Base-by-base conservation (phyloP, 257 asterid genomes). In the Coffea canephora region DNA sequence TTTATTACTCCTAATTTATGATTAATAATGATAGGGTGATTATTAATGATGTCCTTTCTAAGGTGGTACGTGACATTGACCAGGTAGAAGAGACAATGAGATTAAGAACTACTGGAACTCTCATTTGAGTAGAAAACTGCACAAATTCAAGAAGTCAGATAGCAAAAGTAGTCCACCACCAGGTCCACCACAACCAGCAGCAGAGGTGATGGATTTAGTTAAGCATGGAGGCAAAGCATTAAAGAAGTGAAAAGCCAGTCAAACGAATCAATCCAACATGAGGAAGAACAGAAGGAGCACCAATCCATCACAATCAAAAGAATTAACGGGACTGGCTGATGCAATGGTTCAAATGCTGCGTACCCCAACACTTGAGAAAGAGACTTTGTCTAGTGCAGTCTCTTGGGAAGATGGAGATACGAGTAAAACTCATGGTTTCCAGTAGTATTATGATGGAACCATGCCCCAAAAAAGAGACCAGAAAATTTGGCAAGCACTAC, bases 41-140 rank as follows among this genome's bases (percentile, higher is more conserved):
- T 25, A 12, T 7, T 57, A 48, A 6, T 64, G 16, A 23, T 73
- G 4, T 52, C 15, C 0, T 36, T 31, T 82, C 5, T 77, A 50
- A 92, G 97, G 85, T 95, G 97, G 99, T 93, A 96, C 97, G 1
- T 91, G 85, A 27, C 81, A 90, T 70, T 85, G 93, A 74, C 93
- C 97, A 31, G 97, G 99, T 86, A 88, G 98, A 90, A 94, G 97
- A 82, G 98, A 94, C 94, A 94, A 94, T 89, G 98, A 94, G 86
- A 89, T 94, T 0, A 94, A 94, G 41, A 94, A 94, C 46, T 91
- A 94, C 73, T 94, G 98, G 97, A 92, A 92, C 80, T 95, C 98
- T 73, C 98, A 91, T 74, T 65, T 95, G 12, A 86, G 98, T 83
- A 81, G 96, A 77, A 93, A 87, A 76, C 69, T 90, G 25, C 78